A percentile compares a stretch with the other conserved stretches of the same genome.
Evolutionary conservation across 1,139 yeast genomes (phyloP).

Genomic region (Saccharomyces hybrid): DNA sequence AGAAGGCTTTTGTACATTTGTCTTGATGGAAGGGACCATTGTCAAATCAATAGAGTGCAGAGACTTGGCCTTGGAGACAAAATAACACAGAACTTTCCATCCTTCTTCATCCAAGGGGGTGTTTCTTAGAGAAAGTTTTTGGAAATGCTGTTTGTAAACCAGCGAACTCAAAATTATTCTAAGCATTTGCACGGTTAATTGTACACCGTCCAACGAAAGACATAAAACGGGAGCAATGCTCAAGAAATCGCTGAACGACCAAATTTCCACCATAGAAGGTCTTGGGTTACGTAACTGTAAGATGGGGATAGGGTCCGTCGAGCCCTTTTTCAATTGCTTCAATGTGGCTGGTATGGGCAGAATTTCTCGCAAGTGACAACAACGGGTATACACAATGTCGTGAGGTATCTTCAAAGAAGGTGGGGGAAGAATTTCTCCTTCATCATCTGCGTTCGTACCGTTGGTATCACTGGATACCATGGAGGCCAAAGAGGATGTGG

Average conservation of each 20-base stretch:
- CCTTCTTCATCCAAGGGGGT: conserved; percentile 63
- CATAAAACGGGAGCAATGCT: conserved; percentile 67
- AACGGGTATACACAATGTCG: conserved; percentile 76
- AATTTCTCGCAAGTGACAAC: conserved; percentile 89
- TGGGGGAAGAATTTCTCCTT: conserved; percentile 8
- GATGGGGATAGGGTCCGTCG: conserved; percentile 59
- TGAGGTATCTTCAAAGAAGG: conserved; percentile 34
- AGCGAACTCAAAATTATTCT: conserved; percentile 54
- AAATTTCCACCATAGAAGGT: conserved; percentile 67
- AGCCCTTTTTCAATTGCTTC: conserved; percentile 68
- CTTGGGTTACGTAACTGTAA: conserved; percentile 62
- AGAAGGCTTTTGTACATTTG: conserved; percentile 48
- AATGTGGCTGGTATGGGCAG: conserved; percentile 88
- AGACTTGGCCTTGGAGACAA: conserved; percentile 46
- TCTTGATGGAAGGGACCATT: conserved; percentile 57
- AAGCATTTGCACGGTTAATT: conserved; percentile 56
- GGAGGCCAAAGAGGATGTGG: conserved; percentile 20
- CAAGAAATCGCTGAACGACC: conserved; percentile 68
- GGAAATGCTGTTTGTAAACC: conserved; percentile 52
- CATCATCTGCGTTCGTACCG: conserved; percentile 9
- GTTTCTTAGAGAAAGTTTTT: conserved; percentile 62
- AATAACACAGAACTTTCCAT: conserved; percentile 66
- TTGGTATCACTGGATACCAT: conserved; percentile 13
- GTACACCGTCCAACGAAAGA: conserved; percentile 63
- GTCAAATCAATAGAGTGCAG: conserved; percentile 57